Conservation (phyloP, 306 rosid genomes). For the Malus orientalis region DNA sequence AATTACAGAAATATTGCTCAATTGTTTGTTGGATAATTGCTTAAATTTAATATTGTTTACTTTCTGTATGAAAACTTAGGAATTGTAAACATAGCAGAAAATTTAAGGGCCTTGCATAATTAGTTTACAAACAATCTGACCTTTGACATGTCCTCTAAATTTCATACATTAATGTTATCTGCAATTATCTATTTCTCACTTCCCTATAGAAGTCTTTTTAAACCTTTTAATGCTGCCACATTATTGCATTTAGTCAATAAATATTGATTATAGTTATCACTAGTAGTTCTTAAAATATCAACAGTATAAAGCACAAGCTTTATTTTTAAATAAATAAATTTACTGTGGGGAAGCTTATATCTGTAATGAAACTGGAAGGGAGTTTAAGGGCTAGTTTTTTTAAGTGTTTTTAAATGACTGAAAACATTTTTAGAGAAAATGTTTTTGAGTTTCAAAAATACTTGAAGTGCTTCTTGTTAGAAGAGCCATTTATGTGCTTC, state of each 20-base stretch:
- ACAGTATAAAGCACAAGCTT: not conserved
- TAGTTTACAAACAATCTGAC: not conserved
- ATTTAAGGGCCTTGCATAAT: not conserved
- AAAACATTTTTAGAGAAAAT: too few species aligned
- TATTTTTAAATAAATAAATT: too few species aligned
- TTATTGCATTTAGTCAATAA: not conserved
- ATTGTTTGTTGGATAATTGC: not conserved
- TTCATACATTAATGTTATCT: conserved; percentile 6
- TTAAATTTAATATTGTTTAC: not conserved
- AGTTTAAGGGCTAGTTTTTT: too few species aligned
- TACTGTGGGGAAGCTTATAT: not conserved
- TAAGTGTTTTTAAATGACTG: too few species aligned
- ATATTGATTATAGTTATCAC: not conserved
- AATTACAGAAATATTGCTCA: conserved; percentile 27
- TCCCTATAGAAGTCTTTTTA: not conserved
- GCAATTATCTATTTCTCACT: not conserved
- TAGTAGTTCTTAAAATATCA: too few species aligned
- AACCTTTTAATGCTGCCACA: not conserved
- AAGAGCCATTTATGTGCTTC: too few species aligned
- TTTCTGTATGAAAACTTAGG: not conserved
- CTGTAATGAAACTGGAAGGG: not conserved
- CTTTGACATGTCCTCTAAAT: not conserved
- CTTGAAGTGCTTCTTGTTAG: too few species aligned
- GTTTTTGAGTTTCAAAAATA: too few species aligned
- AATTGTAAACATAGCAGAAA: not conserved